These are phyloP conservation scores for Xylaria acuta DNA, from an alignment of 495 filamentous ascomycete species.

Conservation along the genomic window DNA sequence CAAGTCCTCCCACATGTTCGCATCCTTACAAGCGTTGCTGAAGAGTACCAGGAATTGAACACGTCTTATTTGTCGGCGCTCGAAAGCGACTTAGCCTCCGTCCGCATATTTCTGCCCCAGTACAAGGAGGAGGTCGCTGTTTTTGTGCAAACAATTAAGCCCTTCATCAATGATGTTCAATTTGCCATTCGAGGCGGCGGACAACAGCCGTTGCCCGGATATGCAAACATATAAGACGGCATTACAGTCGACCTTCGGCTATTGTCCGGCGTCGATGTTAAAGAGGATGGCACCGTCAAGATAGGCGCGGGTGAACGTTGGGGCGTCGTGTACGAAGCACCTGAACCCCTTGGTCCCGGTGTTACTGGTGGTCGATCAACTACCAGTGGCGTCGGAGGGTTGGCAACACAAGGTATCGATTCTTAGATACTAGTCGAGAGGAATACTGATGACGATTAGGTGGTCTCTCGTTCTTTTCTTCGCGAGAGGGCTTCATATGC, in stretches of 20 bases:
- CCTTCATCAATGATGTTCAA: background rate
- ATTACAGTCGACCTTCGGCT: slow-evolving; percentile 26
- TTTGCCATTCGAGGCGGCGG: slow-evolving; percentile 48
- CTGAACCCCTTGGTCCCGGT: slow-evolving; percentile 40
- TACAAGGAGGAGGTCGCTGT: slow-evolving; percentile 13
- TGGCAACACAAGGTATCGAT: background rate
- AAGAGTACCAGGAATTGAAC: too few relatives aligned
- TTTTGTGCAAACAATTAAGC: slow-evolving; percentile 15
- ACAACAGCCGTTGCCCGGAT: slow-evolving; percentile 35
- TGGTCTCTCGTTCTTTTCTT: slow-evolving; percentile 52
- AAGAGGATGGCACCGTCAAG: slow-evolving; percentile 15
- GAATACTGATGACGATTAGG: background rate
- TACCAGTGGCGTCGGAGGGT: slow-evolving; percentile 19
- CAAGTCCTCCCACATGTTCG: too few relatives aligned
- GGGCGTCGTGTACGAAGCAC: slow-evolving; percentile 23
- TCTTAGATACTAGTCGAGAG: too few relatives aligned
- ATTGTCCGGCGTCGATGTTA: slow-evolving; percentile 12
- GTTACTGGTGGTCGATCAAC: slow-evolving; percentile 14
- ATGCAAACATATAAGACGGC: slow-evolving; percentile 38
- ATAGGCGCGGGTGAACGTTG: slow-evolving; percentile 30
- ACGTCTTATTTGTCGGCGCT: too few relatives aligned
- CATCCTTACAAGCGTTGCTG: too few relatives aligned
- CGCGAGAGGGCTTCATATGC: slow-evolving; percentile 46
- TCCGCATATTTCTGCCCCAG: slow-evolving; percentile 17
- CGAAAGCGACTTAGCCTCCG: too few relatives aligned